Evolutionary conservation across 768 basidiomycete species (phyloP), one percentile per base, ranked within the genome.

Genomic region (Calvatia gigantea): DNA sequence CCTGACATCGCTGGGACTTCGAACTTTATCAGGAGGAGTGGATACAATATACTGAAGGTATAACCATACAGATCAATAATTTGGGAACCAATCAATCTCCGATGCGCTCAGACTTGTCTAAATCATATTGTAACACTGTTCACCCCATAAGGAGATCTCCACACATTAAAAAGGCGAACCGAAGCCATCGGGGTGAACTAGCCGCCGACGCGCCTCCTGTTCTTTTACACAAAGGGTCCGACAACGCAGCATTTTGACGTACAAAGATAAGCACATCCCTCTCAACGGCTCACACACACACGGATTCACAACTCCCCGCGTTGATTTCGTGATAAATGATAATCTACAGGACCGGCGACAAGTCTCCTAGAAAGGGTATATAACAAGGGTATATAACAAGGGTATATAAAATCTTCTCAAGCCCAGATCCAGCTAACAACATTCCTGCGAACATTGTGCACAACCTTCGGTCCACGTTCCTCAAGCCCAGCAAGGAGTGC

Each of bases 401-500:
- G 27, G 29, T 42, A 29, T 31, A 35, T 14, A 25, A 44, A 11
- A 55, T 32, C 44, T 41, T 56, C 42, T 65, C 58, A 71, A 39
- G 62, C 67, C 67, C 70, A 70, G 23, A 68, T 57, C 68, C 70
- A 73, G 58, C 61, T 59, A 17, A 61, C 45, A 32, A 64, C 25
- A 42, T 58, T 55, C 44, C 69, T 66, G 60, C 65, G 70, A 57
- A 59, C 61, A 23, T 63, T 51, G 28, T 60, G 56, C 37, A 64
- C 51, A 27, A 54, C 54, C 54, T 66, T 64, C 42, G 66, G 66
- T 21, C 64, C 64, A 29, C 68, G 65, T 35, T 60, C 60, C 31
- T 65, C 64, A n/a, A 69, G 35, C 11, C 63, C 64, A 28, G 67
- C 64, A 39, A 67, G 69, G 33, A 70, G 61, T 42, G 73, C 71